A percentile compares a stretch with the other conserved stretches of the same genome.
Conservation (phyloP, 176 grass and related monocot species). For the Triticum dicoccoides region DNA sequence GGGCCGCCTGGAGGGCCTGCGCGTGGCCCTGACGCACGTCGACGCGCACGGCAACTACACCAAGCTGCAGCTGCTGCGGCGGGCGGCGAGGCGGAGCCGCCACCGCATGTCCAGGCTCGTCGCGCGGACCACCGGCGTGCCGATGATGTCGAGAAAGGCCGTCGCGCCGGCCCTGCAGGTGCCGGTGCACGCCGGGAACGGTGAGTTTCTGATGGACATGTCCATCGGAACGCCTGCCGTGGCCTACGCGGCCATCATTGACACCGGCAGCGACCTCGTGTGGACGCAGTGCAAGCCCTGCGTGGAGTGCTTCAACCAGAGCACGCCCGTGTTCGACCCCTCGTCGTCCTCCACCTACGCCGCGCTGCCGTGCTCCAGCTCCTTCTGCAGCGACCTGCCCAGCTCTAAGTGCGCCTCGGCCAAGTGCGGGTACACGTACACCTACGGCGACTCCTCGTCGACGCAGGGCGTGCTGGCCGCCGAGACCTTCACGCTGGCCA, state of each 20-base stretch:
- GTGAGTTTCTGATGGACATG: constrained; percentile 70
- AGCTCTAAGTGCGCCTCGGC: constrained; percentile 31
- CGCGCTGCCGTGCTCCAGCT: constrained; percentile 39
- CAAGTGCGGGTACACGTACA: constrained; percentile 51
- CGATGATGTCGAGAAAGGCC: constrained; percentile 16
- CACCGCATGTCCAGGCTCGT: constrained; percentile 66
- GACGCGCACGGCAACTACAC: constrained; percentile 73
- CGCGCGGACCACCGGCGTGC: constrained; percentile 30
- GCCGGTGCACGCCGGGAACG: constrained; percentile 46
- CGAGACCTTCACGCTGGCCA: constrained; percentile 65
- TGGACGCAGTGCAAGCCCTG: constrained; percentile 95
- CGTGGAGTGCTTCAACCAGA: constrained; percentile 49
- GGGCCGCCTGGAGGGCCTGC: constrained; percentile 30
- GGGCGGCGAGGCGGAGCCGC: constrained; percentile 57
- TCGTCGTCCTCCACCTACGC: constrained; percentile 69
- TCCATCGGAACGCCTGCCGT: constrained; percentile 65
- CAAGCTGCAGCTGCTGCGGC: constrained; percentile 56
- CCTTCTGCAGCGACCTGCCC: constrained; percentile 48
- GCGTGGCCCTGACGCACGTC: constrained; percentile 59
- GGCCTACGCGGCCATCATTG: constrained; percentile 58
- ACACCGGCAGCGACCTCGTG: constrained; percentile 79
- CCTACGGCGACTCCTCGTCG: constrained; percentile 62
- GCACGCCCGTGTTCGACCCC: constrained; percentile 57
- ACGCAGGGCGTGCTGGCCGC: constrained; percentile 61
- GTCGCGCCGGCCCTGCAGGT: constrained; percentile 24